These are phyloP conservation scores for Rhizoclosmatium sp. DNA, from an alignment of 192 early-diverging fungal species.

Conservation along the genomic window DNA sequence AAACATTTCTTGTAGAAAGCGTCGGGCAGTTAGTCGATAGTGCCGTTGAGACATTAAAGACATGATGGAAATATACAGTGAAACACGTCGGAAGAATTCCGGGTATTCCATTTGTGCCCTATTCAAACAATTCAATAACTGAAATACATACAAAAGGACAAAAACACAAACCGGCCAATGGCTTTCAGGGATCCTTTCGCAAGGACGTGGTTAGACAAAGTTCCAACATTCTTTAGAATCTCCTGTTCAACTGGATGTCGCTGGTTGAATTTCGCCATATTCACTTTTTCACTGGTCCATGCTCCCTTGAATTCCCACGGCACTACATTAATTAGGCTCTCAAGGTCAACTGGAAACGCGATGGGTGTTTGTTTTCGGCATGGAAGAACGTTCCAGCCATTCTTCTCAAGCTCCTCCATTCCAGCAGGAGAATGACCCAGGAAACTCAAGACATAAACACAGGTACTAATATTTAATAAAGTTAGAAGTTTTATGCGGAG, in stretches of 20 bases:
- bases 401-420: constrained; percentile 70
- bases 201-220: constrained; percentile 84
- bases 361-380: not conserved
- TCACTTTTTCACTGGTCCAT: not conserved
- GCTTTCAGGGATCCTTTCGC: constrained; percentile 78
- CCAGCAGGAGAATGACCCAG: constrained; percentile 75
- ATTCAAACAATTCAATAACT: not conserved
- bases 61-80: constrained; percentile 68
- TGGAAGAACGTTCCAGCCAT: constrained; percentile 79
- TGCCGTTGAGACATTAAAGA: constrained; percentile 72
- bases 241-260: constrained; percentile 63
- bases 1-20: constrained; percentile 81
- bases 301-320: constrained; percentile 22
- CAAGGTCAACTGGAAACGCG: constrained; percentile 66
- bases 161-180: constrained; percentile 63
- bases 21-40: constrained; percentile 73
- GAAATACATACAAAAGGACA: not conserved
- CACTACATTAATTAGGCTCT: constrained; percentile 66
- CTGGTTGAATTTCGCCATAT: not conserved
- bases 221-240: constrained; percentile 75
- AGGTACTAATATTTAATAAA: constrained; percentile 62
- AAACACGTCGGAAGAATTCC: constrained; percentile 59
- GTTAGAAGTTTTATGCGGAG: not conserved
- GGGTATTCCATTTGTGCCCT: constrained; percentile 71
- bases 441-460: constrained; percentile 76